Percentiles rank a stretch among this genome's conserved stretches.
These are phyloP conservation scores for Ampelocalamus luodianensis DNA, from an alignment of 176 grass and related monocot species.

Conservation along the genomic window DNA sequence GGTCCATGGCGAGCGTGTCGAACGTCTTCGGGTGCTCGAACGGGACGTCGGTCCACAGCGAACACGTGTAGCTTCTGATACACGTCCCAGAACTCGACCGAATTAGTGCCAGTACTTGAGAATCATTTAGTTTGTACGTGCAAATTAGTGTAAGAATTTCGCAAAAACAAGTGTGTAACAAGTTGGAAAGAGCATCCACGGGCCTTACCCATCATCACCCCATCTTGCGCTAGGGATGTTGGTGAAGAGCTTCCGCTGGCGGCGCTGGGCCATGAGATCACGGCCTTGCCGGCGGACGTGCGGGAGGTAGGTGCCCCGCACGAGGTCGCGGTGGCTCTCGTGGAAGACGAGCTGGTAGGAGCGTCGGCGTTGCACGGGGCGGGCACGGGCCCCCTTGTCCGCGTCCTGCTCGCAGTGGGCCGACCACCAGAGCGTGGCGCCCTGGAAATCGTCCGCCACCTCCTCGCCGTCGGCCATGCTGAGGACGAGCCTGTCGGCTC, in stretches of 20 bases:
- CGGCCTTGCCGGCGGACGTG: slow-evolving; percentile 44
- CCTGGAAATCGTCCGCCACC: slow-evolving; percentile 41
- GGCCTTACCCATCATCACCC: slow-evolving; percentile 1
- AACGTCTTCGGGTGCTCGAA: slow-evolving; percentile 35
- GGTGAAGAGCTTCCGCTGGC: slow-evolving; percentile 59
- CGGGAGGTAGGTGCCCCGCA: slow-evolving; percentile 51
- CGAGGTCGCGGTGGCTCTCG: slow-evolving; percentile 39
- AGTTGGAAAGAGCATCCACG: too few relatives aligned
- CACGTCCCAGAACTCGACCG: too few relatives aligned
- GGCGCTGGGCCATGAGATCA: slow-evolving; percentile 40
- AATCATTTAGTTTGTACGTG: too few relatives aligned
- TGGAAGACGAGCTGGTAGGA: slow-evolving; percentile 57
- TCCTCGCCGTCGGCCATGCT: slow-evolving; percentile 57
- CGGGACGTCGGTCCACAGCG: slow-evolving; percentile 49
- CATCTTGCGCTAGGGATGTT: slow-evolving; percentile 43
- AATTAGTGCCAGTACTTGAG: too few relatives aligned
- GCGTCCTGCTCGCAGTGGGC: neutral
- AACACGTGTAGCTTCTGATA: neutral
- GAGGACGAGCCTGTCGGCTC: slow-evolving; percentile 50
- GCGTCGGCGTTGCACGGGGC: neutral
- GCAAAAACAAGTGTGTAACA: too few relatives aligned
- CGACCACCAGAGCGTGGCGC: slow-evolving; percentile 40
- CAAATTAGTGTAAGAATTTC: too few relatives aligned
- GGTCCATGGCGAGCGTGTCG: neutral
- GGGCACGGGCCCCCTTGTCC: neutral